These are phyloP conservation scores for Fraxinus albicans DNA, from an alignment of 305 asterid genomes.

Conservation along the genomic window DNA sequence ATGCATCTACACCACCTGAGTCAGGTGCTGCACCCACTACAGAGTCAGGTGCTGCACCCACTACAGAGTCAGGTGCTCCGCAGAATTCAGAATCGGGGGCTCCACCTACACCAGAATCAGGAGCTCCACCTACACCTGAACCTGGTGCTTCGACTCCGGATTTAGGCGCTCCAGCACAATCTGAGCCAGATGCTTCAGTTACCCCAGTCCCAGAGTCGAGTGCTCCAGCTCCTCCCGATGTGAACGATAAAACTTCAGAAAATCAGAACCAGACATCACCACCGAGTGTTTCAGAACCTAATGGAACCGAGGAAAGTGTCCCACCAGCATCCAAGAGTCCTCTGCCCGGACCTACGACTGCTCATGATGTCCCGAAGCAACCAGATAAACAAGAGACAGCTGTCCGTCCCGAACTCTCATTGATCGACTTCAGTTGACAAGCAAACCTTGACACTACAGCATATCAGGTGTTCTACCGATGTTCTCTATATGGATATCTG, in stretches of 20 bases:
- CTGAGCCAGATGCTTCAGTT: constrained; percentile 35
- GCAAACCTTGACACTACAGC: background rate
- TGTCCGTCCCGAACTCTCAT: constrained; percentile 47
- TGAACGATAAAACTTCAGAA: constrained; percentile 31
- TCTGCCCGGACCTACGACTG: constrained; percentile 17
- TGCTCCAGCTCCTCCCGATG: constrained; percentile 26
- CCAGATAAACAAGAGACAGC: constrained; percentile 36
- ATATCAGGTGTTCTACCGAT: background rate
- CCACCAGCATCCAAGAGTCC: constrained; percentile 32
- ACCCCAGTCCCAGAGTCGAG: constrained; percentile 33
- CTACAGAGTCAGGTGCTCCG: constrained; percentile 11
- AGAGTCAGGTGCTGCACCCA: constrained; percentile 24
- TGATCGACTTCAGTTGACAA: constrained; percentile 72
- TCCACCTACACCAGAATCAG: constrained; percentile 15
- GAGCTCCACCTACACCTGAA: constrained; percentile 28
- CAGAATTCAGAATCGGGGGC: constrained; percentile 6
- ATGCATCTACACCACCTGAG: constrained; percentile 32
- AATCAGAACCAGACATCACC: constrained; percentile 25
- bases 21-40: constrained; percentile 26
- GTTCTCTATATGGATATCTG: background rate
- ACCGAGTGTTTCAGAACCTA: constrained; percentile 37
- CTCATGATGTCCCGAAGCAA: constrained; percentile 28
- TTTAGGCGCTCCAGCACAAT: constrained; percentile 22
- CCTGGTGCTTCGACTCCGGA: constrained; percentile 23
- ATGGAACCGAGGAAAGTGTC: constrained; percentile 30